These are phyloP conservation scores for Pythium periplocum DNA, from an alignment of 352 stramenopile species.

Conservation along the genomic window DNA sequence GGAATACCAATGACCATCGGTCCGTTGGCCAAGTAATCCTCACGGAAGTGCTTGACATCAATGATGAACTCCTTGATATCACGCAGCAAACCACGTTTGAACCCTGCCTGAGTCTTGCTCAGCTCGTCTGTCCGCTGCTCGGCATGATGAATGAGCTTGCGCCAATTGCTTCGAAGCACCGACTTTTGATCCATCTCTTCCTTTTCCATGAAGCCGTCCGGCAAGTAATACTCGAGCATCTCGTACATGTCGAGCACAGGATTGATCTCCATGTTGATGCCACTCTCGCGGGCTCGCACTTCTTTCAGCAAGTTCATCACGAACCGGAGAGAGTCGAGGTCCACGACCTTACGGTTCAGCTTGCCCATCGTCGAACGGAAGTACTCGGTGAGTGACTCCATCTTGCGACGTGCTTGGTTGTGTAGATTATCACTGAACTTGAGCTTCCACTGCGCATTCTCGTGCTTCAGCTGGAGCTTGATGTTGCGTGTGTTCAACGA, in stretches of 20 bases:
- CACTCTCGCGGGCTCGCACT: conserved; percentile 95
- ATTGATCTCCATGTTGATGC: conserved; percentile 98
- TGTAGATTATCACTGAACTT: conserved; percentile 98
- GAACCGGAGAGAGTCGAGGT: conserved; percentile 95
- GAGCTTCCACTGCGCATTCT: conserved; percentile 96
- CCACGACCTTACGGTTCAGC: conserved; percentile 92
- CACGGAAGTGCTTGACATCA: conserved; percentile 94
- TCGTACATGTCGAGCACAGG: conserved; percentile 98
- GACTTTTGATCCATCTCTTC: conserved; percentile 99
- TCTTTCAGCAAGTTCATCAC: conserved; percentile 98
- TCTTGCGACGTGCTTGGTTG: conserved; percentile 89
- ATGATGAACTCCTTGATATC: conserved; percentile 97
- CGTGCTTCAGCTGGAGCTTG: conserved; percentile 95
- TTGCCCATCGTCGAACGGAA: conserved; percentile 93
- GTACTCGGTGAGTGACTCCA: conserved; percentile 95
- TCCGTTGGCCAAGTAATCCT: conserved; percentile 96
- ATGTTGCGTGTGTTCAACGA: conserved; percentile 96
- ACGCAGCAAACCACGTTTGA: conserved; percentile 94
- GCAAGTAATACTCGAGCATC: conserved; percentile 94
- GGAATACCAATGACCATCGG: conserved; percentile 97
- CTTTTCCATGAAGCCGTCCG: conserved; percentile 97
- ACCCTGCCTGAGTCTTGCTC: conserved; percentile 92
- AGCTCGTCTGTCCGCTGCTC: conserved; percentile 94
- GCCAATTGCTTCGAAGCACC: conserved; percentile 95
- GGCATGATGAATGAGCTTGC: conserved; percentile 94